Percentiles rank a stretch among this genome's conserved stretches.
Evolutionary conservation across 495 filamentous ascomycete genomes (phyloP).

Genomic region (Neurospora sp.): DNA sequence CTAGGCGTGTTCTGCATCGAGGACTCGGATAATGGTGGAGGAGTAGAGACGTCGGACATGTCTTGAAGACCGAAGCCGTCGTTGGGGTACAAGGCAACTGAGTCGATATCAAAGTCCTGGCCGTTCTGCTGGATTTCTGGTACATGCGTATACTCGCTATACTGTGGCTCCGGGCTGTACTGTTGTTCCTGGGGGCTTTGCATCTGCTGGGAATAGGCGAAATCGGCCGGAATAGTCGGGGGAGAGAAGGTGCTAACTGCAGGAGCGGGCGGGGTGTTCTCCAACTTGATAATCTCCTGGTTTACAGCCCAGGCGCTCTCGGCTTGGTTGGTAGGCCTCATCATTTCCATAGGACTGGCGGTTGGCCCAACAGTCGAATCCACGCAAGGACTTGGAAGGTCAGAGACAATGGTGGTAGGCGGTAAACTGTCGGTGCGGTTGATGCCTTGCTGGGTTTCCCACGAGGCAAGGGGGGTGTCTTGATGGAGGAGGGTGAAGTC

Average conservation of each 20-base stretch:
- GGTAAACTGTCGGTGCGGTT: constrained; percentile 23
- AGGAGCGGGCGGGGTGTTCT: constrained; percentile 27
- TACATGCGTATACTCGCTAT: constrained; percentile 2
- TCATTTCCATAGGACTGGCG: constrained; percentile 34
- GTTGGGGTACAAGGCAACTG: background rate
- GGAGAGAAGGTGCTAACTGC: background rate
- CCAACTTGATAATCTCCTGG: constrained; percentile 31
- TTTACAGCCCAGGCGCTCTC: constrained; percentile 28
- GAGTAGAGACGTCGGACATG: constrained; percentile 28
- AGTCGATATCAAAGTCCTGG: background rate
- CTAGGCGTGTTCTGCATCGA: constrained; percentile 34
- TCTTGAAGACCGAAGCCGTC: background rate
- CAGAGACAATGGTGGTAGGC: constrained; percentile 19
- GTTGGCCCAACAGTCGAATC: constrained; percentile 14
- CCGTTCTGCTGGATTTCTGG: constrained; percentile 14
- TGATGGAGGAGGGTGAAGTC: background rate
- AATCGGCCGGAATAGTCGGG: background rate
- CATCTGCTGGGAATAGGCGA: constrained; percentile 13
- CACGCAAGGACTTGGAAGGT: constrained; percentile 15
- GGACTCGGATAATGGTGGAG: constrained; percentile 30
- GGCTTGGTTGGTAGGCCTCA: constrained; percentile 31
- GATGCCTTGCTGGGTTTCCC: background rate
- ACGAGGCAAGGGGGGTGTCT: background rate
- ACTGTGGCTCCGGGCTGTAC: constrained; percentile 11
- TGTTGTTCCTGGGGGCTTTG: constrained; percentile 11